These are phyloP conservation scores for Globisporangium solare DNA, from an alignment of 352 stramenopile species.

Conservation along the genomic window DNA sequence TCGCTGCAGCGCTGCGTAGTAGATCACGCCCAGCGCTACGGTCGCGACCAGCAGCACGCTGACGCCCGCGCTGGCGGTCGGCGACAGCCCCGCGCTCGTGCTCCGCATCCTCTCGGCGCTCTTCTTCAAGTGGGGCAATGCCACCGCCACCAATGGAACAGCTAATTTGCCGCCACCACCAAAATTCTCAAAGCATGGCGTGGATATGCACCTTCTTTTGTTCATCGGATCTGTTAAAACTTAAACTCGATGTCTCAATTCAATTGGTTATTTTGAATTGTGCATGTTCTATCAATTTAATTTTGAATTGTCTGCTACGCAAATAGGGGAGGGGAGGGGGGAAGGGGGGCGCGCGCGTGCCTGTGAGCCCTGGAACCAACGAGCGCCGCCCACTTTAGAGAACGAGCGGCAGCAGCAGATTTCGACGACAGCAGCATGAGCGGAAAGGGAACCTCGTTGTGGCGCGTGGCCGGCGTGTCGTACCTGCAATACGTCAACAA, in stretches of 20 bases:
- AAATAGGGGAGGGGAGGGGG: too few relatives aligned
- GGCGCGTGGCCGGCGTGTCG: slow-evolving; percentile 80
- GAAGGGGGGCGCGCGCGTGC: not conserved
- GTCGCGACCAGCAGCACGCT: slow-evolving; percentile 49
- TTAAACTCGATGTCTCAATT: too few relatives aligned
- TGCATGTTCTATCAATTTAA: too few relatives aligned
- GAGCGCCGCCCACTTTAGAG: slow-evolving; percentile 10
- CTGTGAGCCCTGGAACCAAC: slow-evolving; percentile 2
- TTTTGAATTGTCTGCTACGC: not conserved
- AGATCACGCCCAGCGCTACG: slow-evolving; percentile 37
- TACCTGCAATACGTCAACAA: slow-evolving; percentile 90
- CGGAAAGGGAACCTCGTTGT: slow-evolving; percentile 80
- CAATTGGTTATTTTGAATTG: too few relatives aligned
- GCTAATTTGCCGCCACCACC: not conserved
- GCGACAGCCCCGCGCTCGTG: slow-evolving; percentile 16
- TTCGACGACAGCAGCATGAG: slow-evolving; percentile 37
- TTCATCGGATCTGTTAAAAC: too few relatives aligned
- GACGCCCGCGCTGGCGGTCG: slow-evolving; percentile 25
- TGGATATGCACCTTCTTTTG: not conserved
- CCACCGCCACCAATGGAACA: not conserved
- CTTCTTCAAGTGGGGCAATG: slow-evolving; percentile 5
- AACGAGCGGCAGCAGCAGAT: slow-evolving; percentile 7
- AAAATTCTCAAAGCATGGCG: slow-evolving; percentile 1
- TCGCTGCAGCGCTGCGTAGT: slow-evolving; percentile 21
- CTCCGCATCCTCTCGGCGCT: slow-evolving; percentile 19